A percentile compares a stretch with the other conserved stretches of the same genome.
Evolutionary conservation across 2,329 filamentous ascomycete genomes (phyloP).

Genomic region (Penicillium brevicompactum): DNA sequence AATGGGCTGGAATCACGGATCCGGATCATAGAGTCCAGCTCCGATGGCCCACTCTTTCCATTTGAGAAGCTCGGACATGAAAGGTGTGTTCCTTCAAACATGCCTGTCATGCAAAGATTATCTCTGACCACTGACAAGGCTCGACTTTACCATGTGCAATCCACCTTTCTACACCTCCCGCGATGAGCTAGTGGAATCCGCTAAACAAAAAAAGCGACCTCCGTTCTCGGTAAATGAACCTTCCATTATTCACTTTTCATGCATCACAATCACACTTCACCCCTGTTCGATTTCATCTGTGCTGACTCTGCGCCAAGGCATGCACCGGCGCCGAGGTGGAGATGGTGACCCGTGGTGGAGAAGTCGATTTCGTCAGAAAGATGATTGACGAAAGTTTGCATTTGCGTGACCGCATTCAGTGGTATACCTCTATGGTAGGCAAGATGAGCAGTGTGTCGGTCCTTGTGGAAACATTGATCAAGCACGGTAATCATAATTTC

Average conservation of each 20-base stretch:
- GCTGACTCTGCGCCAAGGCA: conserved; percentile 24
- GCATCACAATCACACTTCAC: neutral
- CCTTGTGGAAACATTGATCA: conserved; percentile 61
- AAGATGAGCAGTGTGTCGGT: conserved; percentile 71
- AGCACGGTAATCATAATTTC: conserved; percentile 69
- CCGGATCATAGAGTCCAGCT: conserved; percentile 59
- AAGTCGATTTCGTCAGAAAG: conserved; percentile 70
- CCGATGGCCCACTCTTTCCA: conserved; percentile 63
- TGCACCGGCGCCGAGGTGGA: conserved; percentile 78
- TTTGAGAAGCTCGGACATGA: conserved; percentile 48
- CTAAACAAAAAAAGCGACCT: conserved; percentile 65
- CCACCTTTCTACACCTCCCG: conserved; percentile 88
- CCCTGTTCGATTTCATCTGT: neutral
- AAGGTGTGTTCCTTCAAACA: conserved; percentile 14
- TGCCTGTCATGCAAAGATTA: neutral
- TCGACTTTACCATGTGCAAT: conserved; percentile 91
- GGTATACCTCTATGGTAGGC: conserved; percentile 92
- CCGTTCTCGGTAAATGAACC: conserved; percentile 65
- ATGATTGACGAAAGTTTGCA: conserved; percentile 71
- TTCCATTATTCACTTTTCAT: neutral
- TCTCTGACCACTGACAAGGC: conserved; percentile 33
- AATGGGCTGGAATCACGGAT: conserved; percentile 70
- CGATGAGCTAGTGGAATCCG: conserved; percentile 67
- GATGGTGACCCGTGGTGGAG: conserved; percentile 82
- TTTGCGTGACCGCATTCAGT: conserved; percentile 66